Evolutionary conservation across 192 early-diverging fungal genomes (phyloP), one percentile per base, ranked within the genome.

Genomic region (Entomortierella beljakovae): DNA sequence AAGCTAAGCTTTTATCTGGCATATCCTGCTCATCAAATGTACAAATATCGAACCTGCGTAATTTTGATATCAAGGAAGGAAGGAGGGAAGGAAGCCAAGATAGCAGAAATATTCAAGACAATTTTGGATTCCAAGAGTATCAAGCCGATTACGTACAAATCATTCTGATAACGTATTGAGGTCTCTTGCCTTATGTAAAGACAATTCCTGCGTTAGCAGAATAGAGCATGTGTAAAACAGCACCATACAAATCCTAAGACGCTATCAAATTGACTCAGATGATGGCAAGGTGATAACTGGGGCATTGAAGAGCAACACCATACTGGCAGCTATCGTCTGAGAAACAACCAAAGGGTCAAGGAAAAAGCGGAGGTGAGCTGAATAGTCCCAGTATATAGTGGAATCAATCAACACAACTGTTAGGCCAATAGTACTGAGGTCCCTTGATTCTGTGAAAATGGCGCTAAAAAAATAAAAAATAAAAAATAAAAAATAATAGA

Each of bases 341-440:
- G 28, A 28, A 53, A 15, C 9, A 53, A 6, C 15, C 8, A 29
- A 53, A 26, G 51, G 4, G 51, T n/a, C 51, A 53, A 53, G 51
- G 25, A n/a, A 31, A 53, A 28, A 53, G 51, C 51, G 18, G 51
- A 53, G 25, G 51, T n/a, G n/a, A n/a, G n/a, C n/a, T n/a, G n/a
- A n/a, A n/a, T n/a, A n/a, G n/a, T n/a, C n/a, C n/a, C n/a, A n/a
- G n/a, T n/a, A n/a, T n/a, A n/a, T n/a, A n/a, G n/a, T n/a, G n/a
- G n/a, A n/a, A n/a, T n/a, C n/a, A n/a, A n/a, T n/a, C n/a, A n/a
- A n/a, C n/a, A n/a, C n/a, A n/a, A n/a, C n/a, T n/a, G n/a, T n/a
- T n/a, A n/a, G n/a, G n/a, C n/a, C n/a, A n/a, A n/a, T n/a, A n/a
- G n/a, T n/a, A n/a, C n/a, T n/a, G n/a, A n/a, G n/a, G n/a, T n/a